These are phyloP conservation scores for Ephemerocybe angulata DNA, from an alignment of 768 basidiomycete species.

Conservation along the genomic window DNA sequence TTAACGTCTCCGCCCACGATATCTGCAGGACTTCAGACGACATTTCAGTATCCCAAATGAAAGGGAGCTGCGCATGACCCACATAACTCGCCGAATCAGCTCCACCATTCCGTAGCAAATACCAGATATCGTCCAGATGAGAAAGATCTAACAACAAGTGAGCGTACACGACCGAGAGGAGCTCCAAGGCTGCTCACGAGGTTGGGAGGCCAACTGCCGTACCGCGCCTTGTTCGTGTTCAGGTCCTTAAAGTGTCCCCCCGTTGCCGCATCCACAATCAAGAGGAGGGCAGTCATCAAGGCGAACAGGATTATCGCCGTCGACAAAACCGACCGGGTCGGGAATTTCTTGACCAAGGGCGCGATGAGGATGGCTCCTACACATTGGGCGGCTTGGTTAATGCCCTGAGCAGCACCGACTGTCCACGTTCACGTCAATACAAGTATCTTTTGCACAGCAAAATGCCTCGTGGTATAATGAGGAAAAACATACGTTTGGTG, in stretches of 20 bases:
- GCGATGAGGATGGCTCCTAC: slow-evolving; percentile 33
- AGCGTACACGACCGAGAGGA: not conserved
- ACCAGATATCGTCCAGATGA: slow-evolving; percentile 31
- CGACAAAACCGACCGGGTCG: slow-evolving; percentile 28
- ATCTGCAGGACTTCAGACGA: slow-evolving; percentile 23
- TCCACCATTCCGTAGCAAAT: slow-evolving; percentile 34
- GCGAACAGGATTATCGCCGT: slow-evolving; percentile 24
- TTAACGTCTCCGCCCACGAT: slow-evolving; percentile 30
- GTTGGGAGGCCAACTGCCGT: slow-evolving; percentile 29
- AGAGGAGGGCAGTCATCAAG: slow-evolving; percentile 28
- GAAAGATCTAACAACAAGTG: slow-evolving; percentile 21
- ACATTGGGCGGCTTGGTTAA: slow-evolving; percentile 33
- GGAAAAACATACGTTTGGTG: slow-evolving; percentile 25
- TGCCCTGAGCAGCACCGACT: slow-evolving; percentile 30
- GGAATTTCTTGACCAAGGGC: slow-evolving; percentile 27
- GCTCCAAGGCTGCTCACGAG: slow-evolving; percentile 21
- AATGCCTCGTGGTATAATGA: too few species aligned
- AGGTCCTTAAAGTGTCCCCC: slow-evolving; percentile 27
- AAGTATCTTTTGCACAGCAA: too few species aligned
- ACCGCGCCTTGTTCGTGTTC: slow-evolving; percentile 14
- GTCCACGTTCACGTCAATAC: too few species aligned
- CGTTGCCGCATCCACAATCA: slow-evolving; percentile 29
- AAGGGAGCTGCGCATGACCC: not conserved
- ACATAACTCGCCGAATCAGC: slow-evolving; percentile 35
- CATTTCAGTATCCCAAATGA: not conserved